Evolutionary conservation across 192 early-diverging fungal genomes (phyloP), one percentile per base, ranked within the genome.

Genomic region (Backusella australiensis): DNA sequence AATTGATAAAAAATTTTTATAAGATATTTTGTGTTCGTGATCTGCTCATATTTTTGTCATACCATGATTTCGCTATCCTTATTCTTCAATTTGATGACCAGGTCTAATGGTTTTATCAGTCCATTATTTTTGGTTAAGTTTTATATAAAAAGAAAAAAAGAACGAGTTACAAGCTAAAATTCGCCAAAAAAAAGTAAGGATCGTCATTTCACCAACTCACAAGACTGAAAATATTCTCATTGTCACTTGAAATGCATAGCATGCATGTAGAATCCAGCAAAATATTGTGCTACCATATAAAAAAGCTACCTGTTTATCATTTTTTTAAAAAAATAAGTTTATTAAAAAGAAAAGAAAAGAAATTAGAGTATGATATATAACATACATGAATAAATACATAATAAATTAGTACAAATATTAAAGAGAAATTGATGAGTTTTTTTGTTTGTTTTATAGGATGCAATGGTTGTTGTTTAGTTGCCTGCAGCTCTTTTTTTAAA

Each of bases 341-440:
- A 26, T 12, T 63, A 26, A 29, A 21, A 63, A 4, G 21, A 63
- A 63, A 63, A 29, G 21, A 63, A 63, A 11, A 29, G 26, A 14
- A 29, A 29, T 63, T 29, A 63, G 26, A 63, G 56, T 63, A 63
- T 63, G 56, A 26, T 63, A 29, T 17, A 63, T 17, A 63, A 3
- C 56, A 63, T 63, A 63, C 56, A 12, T 8, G 56, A 63, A 63
- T 63, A 63, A 63, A 63, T 63, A 63, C 56, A 63, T 63, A 63
- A 63, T 63, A 29, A 63, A 29, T 63, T 63, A 29, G 4, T 63
- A 63, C 56, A 63, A 29, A 63, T 63, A 63, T 29, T 29, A 63
- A 63, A 63, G 23, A 29, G 56, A n/a, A 49, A n/a, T 49, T 49
- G 7, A 49, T 49, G 46, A n/a, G 1, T 15, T 49, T 49, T 49